These are phyloP conservation scores for Rhizopogon sp. DNA, from an alignment of 768 basidiomycete genomes.

Conservation along the genomic window DNA sequence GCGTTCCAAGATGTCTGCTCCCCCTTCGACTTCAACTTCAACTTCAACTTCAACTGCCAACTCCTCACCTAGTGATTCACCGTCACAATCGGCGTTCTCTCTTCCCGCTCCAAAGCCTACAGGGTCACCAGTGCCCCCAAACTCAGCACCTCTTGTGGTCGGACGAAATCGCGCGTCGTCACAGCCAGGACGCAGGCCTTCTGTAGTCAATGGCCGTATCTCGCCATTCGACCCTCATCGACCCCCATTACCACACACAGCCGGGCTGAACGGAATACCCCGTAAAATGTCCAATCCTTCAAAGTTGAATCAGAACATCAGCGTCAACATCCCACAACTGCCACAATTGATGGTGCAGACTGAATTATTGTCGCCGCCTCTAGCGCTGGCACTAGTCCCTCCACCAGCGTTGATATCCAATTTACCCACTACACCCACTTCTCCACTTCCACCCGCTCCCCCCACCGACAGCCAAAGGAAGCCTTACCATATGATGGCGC, in stretches of 20 bases:
- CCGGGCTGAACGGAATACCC: constrained; percentile 30
- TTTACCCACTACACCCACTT: constrained; percentile 69
- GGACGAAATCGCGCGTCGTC: constrained; percentile 65
- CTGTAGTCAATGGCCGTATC: constrained; percentile 45
- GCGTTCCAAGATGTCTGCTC: constrained; percentile 59
- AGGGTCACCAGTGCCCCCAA: constrained; percentile 37
- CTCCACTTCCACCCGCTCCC: constrained; percentile 69
- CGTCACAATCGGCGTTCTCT: constrained; percentile 31
- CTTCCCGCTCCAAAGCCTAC: constrained; percentile 22
- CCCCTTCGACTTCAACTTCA: constrained; percentile 33
- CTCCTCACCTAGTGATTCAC: constrained; percentile 36
- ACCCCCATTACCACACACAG: constrained; percentile 46
- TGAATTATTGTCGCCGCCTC: constrained; percentile 39
- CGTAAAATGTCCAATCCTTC: constrained; percentile 64
- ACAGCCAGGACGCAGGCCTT: constrained; percentile 71
- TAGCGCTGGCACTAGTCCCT: constrained; percentile 36
- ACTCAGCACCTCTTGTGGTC: constrained; percentile 29
- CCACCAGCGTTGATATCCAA: constrained; percentile 45
- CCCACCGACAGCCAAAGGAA: constrained; percentile 73
- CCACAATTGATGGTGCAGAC: constrained; percentile 47
- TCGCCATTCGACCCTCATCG: constrained; percentile 46
- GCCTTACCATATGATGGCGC: constrained; percentile 88
- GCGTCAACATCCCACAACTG: constrained; percentile 39
- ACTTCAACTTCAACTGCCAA: constrained; percentile 3
- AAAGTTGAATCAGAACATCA: constrained; percentile 46